A percentile compares a stretch with the other conserved stretches of the same genome.
Conservation (phyloP, 139 green algal genomes). For the Pleodorina starrii region DNA sequence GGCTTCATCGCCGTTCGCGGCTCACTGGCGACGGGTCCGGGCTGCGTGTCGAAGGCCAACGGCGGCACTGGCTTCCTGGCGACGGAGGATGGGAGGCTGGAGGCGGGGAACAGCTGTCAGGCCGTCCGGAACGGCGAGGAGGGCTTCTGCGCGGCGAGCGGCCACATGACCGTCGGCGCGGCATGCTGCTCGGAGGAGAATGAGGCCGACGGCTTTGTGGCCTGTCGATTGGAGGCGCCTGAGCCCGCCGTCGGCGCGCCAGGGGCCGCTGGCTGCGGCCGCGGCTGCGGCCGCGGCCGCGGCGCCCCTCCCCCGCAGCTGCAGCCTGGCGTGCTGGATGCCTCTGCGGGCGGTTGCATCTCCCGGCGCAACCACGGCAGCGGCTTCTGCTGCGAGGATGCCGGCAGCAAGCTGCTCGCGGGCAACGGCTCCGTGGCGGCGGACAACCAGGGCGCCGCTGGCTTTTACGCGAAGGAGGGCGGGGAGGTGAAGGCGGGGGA, state of each 20-base stretch:
- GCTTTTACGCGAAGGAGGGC: not conserved
- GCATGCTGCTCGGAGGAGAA: not conserved
- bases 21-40: not conserved
- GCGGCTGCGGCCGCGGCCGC: not conserved
- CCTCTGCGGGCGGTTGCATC: not conserved
- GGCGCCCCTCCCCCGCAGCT: too few species aligned
- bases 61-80: not conserved
- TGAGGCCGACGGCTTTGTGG: not conserved
- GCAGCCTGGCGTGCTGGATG: not conserved
- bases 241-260: not conserved
- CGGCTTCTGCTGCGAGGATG: constrained; percentile 14
- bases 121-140: not conserved
- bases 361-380: not conserved
- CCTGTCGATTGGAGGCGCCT: not conserved
- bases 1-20: not conserved
- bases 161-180: not conserved
- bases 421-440: not conserved
- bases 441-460: not conserved
- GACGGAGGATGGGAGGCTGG: not conserved
- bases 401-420: not conserved
- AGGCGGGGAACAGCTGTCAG: not conserved
- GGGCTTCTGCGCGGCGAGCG: constrained; percentile 4
- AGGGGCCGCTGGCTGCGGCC: not conserved
- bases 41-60: not conserved
- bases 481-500: not conserved